Base-by-base conservation (phyloP, 2,329 filamentous ascomycete species). In the Beauveria pseudobassiana region DNA sequence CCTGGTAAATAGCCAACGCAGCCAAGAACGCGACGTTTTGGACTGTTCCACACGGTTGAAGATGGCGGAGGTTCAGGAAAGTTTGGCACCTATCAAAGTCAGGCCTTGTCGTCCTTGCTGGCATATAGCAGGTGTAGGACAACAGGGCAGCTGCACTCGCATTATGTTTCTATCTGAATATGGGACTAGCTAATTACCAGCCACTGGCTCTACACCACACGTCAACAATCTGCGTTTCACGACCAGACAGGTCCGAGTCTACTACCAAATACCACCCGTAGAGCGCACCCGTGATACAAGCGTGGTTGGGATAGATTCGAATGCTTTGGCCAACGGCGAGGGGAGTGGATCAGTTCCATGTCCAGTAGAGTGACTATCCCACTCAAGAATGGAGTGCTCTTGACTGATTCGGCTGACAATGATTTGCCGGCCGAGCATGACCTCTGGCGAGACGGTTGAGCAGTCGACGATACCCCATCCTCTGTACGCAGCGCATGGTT, bases 401-500 rank as follows among this genome's bases (percentile, higher is more conserved):
- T 89, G 86, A 59, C 83, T 85, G n/a, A 88, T 79, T 7, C 83
- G 76, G 3, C 78, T 80, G 8, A 88, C 79, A 49, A 87, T 80
- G 75, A 86, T 79, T 0, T 69, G 69, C 18, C 49, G 28, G 8
- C 48, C 28, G 0, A 42, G 7, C 1, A 50, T n/a, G 0, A 63
- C 30, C 0, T 62, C 3, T 2, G 34, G 51, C 0, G 51, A 2
- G 1, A 63, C 64, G 5, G 66, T 59, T 1, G 69, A 64, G 69
- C 78, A 81, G 1, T 74, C 73, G 4, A 87, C 74, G 1, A 87
- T 74, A 0, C 84, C 86, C 82, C 84, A 88, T 0, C 86, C 86
- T 0, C 77, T 69, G 65, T 87, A 87, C 0, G 69, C 65, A 59
- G 82, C 81, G 53, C 85, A 87, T 1, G 86, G 82, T 64, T 89